Evolutionary conservation across 495 filamentous ascomycete genomes (phyloP).

Genomic region (Lophium mytilinum): DNA sequence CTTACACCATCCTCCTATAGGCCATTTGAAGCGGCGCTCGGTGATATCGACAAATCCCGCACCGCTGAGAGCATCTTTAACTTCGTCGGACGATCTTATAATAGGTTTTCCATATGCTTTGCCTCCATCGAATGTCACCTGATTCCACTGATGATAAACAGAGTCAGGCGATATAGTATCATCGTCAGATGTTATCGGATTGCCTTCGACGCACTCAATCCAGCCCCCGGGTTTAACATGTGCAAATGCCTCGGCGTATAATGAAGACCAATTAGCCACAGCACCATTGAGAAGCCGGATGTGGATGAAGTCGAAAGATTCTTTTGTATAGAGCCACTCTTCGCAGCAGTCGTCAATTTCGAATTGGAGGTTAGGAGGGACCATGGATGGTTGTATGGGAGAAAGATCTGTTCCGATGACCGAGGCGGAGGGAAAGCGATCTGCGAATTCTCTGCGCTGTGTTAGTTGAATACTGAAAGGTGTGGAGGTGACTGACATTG

Average conservation of each 20-base stretch:
- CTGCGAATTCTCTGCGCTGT: not conserved
- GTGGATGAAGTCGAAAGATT: conserved; percentile 1
- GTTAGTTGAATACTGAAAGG: too few relatives aligned
- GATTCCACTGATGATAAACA: not conserved
- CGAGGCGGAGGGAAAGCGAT: not conserved
- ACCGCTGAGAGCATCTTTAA: not conserved
- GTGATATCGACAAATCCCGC: conserved; percentile 17
- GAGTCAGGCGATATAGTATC: not conserved
- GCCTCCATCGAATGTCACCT: not conserved
- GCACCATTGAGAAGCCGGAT: not conserved
- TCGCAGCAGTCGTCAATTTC: not conserved
- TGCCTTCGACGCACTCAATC: not conserved
- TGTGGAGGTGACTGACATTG: not conserved
- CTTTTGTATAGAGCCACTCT: not conserved
- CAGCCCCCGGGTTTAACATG: not conserved
- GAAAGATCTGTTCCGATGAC: not conserved
- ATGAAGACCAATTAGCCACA: not conserved
- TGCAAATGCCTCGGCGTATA: not conserved
- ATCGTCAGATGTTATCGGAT: not conserved
- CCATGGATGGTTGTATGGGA: not conserved
- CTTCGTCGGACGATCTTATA: not conserved
- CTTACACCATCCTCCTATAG: conserved; percentile 21
- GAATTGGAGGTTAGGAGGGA: not conserved
- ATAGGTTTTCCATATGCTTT: not conserved
- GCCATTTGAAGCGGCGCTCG: conserved; percentile 8